phyloP scores from a whole-genome alignment of 352 stramenopile genomes.

The Phytophthora cryptogea region DNA sequence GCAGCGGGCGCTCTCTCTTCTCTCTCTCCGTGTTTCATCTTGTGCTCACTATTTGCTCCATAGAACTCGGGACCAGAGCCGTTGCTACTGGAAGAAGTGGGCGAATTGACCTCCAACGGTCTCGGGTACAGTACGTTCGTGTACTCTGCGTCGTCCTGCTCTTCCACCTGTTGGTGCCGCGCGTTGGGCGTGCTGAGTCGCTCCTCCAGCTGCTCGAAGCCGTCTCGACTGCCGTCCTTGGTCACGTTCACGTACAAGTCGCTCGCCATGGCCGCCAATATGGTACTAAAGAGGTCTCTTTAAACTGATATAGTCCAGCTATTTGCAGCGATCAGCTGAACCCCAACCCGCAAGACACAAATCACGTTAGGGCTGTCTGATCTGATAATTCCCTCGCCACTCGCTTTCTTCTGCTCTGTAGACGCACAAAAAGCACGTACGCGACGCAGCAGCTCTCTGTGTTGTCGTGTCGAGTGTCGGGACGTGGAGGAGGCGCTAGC shows the following conservation, averaged over 20 bases:
- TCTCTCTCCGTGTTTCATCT: conserved; percentile 10
- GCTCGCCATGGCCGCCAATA: conserved; percentile 19
- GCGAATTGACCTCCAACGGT: conserved; percentile 43
- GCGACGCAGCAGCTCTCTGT: neutral
- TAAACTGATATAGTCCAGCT: conserved; percentile 25
- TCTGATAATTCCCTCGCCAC: conserved; percentile 8
- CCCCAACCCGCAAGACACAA: neutral
- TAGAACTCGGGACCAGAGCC: conserved; percentile 42
- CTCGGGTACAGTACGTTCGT: conserved; percentile 35
- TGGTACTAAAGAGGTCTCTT: neutral
- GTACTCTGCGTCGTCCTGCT: conserved; percentile 34
- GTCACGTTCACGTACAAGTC: conserved; percentile 44
- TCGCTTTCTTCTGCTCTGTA: neutral
- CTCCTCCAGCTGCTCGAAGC: conserved; percentile 22
- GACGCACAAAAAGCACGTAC: conserved; percentile 4
- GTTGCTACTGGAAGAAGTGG: conserved; percentile 66
- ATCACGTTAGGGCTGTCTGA: conserved; percentile 12
- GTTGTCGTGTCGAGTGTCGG: neutral
- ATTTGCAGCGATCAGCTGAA: neutral
- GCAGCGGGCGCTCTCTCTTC: neutral
- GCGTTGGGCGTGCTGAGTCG: conserved; percentile 18
- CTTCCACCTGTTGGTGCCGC: neutral
- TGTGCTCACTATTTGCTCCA: neutral
- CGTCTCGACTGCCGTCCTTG: conserved; percentile 25
- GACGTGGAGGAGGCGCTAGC: neutral